Evolutionary conservation across 306 rosid species (phyloP).

Genomic region (Hippophae gyantsensis): DNA sequence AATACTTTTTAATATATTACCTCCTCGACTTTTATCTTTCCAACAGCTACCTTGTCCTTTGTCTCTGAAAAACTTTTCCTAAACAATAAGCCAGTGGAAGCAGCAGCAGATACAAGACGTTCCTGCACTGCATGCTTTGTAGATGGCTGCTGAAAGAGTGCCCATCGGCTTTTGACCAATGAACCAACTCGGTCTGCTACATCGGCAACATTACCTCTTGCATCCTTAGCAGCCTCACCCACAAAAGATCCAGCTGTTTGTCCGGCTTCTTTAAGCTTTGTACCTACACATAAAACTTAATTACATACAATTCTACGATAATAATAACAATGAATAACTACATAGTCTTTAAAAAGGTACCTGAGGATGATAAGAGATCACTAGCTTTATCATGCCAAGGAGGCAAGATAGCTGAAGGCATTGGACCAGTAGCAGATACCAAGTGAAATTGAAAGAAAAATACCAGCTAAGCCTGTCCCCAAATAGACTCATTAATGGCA

Average conservation of each 20-base stretch:
- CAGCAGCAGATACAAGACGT: conserved; percentile 79
- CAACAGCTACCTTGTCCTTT: conserved; percentile 77
- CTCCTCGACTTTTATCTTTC: conserved; percentile 93
- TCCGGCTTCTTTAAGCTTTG: conserved; percentile 78
- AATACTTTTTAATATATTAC: conserved; percentile 24
- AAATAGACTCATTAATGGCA: background rate
- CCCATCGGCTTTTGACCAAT: conserved; percentile 79
- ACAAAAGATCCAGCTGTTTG: conserved; percentile 88
- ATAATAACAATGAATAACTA: conserved; percentile 6
- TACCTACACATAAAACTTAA: conserved; percentile 41
- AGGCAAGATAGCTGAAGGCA: conserved; percentile 66
- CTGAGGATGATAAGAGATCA: conserved; percentile 86
- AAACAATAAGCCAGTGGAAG: conserved; percentile 68
- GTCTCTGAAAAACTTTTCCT: conserved; percentile 72
- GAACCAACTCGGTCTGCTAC: conserved; percentile 73
- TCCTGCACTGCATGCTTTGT: conserved; percentile 90
- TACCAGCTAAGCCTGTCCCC: conserved; percentile 30
- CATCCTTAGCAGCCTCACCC: conserved; percentile 82
- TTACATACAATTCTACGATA: conserved; percentile 6
- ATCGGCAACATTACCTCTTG: conserved; percentile 68
- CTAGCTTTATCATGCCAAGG: conserved; percentile 87
- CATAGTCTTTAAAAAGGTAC: conserved; percentile 24
- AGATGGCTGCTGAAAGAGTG: conserved; percentile 73
- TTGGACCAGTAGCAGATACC: conserved; percentile 32
- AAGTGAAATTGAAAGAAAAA: conserved; percentile 24